phyloP scores from a whole-genome alignment of 2,329 filamentous ascomycete genomes.

The Beauveria medogensis region DNA sequence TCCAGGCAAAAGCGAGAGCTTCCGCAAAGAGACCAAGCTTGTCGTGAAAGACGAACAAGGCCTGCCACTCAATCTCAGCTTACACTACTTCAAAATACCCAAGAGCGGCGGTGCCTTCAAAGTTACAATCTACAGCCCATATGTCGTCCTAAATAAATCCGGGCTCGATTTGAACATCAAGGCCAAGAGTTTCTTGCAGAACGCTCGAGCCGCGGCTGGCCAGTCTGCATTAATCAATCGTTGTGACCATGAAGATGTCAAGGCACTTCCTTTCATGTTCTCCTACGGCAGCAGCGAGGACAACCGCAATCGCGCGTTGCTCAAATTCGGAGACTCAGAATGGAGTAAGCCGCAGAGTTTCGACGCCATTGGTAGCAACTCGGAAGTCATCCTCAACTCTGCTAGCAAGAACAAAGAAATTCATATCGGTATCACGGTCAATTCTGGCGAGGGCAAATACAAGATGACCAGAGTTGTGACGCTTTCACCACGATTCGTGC shows the following conservation, averaged over 20 bases:
- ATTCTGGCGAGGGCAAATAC: conserved; percentile 92
- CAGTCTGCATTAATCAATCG: conserved; percentile 54
- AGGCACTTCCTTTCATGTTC: conserved; percentile 89
- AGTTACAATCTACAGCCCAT: conserved; percentile 90
- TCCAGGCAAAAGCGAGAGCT: conserved; percentile 77
- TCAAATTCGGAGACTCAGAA: conserved; percentile 81
- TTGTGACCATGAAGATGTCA: conserved; percentile 49
- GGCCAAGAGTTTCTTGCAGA: conserved; percentile 81
- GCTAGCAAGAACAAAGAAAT: conserved; percentile 67
- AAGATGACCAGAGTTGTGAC: conserved; percentile 95
- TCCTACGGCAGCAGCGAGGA: conserved; percentile 82
- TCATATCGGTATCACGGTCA: conserved; percentile 80
- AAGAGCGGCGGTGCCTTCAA: conserved; percentile 94
- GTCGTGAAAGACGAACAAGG: conserved; percentile 80
- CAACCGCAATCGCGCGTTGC: conserved; percentile 77
- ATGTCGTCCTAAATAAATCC: conserved; percentile 91
- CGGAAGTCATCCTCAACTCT: conserved; percentile 78
- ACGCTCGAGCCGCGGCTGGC: conserved; percentile 74
- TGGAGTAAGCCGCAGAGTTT: conserved; percentile 99
- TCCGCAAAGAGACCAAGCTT: conserved; percentile 71
- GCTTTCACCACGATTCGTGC: conserved; percentile 81
- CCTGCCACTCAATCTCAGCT: conserved; percentile 67
- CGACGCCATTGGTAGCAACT: conserved; percentile 89
- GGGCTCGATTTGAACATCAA: conserved; percentile 81
- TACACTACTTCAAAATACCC: conserved; percentile 87